phyloP scores from a whole-genome alignment of 768 basidiomycete species.

The Mycena haematopus region DNA sequence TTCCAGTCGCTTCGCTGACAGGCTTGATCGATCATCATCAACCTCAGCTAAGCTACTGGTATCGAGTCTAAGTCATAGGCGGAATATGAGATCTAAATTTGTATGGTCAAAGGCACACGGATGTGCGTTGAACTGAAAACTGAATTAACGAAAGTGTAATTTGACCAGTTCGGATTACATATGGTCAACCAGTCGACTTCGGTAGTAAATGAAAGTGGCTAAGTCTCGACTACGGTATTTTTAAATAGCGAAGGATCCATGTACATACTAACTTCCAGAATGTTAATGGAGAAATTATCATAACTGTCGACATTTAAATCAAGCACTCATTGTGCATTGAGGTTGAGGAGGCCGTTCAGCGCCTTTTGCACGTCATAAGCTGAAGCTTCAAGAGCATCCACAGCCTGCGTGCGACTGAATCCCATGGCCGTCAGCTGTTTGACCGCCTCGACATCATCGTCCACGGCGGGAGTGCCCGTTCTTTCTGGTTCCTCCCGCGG shows the following conservation, averaged over 20 bases:
- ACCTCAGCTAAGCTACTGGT: no score
- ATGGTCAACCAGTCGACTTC: not conserved
- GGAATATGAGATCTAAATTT: no score
- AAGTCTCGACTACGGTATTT: constrained; percentile 1
- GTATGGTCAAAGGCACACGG: not conserved
- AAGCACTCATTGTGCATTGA: constrained; percentile 21
- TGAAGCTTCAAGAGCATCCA: constrained; percentile 83
- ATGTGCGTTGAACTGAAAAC: not conserved
- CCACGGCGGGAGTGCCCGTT: constrained; percentile 56
- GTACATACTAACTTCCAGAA: constrained; percentile 15
- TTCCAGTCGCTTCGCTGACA: no score
- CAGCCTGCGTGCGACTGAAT: constrained; percentile 82
- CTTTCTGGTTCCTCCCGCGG: constrained; percentile 53
- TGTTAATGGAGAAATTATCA: constrained; percentile 25
- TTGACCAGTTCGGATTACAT: not conserved
- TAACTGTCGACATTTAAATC: constrained; percentile 13
- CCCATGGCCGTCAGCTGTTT: constrained; percentile 90
- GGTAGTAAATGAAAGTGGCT: not conserved
- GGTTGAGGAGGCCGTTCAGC: constrained; percentile 32
- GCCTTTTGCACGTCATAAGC: constrained; percentile 77
- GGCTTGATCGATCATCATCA: no score
- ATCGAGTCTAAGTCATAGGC: no score
- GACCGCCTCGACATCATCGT: constrained; percentile 78
- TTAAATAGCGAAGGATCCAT: constrained; percentile 8
- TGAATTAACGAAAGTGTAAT: constrained; percentile 1